Evolutionary conservation across 495 filamentous ascomycete species (phyloP), one percentile per base, ranked within the genome.

Genomic region (Talaromyces borbonicus): DNA sequence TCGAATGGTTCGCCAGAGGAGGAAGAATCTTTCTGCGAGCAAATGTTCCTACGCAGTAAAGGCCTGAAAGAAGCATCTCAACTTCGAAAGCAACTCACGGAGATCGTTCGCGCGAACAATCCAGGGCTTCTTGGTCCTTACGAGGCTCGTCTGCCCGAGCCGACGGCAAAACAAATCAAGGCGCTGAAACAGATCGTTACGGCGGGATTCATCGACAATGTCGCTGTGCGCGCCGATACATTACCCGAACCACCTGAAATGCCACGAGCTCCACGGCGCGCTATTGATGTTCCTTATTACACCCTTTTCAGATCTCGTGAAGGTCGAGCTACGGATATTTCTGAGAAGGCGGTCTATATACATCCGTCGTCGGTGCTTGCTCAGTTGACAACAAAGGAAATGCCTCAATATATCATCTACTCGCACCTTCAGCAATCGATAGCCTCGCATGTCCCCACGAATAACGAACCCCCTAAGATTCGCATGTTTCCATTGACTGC

Each of bases 131-230:
- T 87, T 7, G 71, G 66, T 38, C 51, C 77, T 4, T 74, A 78
- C 52, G 67, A 78, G 48, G 55, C 74, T 6, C 73, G 77, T 31
- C 72, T 95, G 0, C 77, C 84, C 5, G 74, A 79, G 2, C 90
- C 90, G 2, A 75, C 78, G 0, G 52, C 77, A 0, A 80, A 82
- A 36, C 84, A 93, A 52, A 59, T 90, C 24, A 83, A 85, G 50
- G 80, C 86, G 0, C 72, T 99, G 7, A 89, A 90, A 55, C 87
- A 95, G 58, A 90, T 97, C 56, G 77, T 87, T 39, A 85, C 90
- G 0, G 84, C 89, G 0, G 93, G 89, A 2, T 99, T 95, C 68
- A 81, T 99, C 52, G 93, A 97, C 66, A 84, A 96, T 48, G 74
- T 99, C 40, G 93, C 93, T 42, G 90, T 97, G 56, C 87, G 92